phyloP scores from a whole-genome alignment of 352 stramenopile species.

The Phytophthora podocarpi region DNA sequence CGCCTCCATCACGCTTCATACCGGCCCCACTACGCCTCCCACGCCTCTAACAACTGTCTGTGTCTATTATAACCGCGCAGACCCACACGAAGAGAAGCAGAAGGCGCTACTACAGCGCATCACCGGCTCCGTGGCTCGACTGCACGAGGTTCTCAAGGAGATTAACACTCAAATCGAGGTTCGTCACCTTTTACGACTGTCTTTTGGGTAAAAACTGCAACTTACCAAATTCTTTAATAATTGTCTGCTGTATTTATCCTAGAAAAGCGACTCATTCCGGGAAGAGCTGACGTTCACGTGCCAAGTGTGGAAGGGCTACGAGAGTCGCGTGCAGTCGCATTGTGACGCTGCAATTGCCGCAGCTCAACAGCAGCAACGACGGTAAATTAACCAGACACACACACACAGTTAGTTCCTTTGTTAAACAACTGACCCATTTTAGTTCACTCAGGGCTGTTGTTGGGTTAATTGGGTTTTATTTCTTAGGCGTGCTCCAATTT shows the following conservation, averaged over 20 bases:
- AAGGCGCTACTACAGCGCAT: constrained; percentile 86
- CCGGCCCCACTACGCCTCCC: not conserved
- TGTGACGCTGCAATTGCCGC: constrained; percentile 43
- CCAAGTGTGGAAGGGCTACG: constrained; percentile 85
- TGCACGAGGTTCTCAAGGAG: constrained; percentile 86
- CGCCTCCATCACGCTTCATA: not conserved
- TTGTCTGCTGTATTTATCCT: not conserved
- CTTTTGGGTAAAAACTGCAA: not conserved
- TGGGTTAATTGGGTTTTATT: no score
- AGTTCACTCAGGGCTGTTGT: no score
- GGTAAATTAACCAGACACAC: not conserved
- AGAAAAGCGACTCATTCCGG: constrained; percentile 84
- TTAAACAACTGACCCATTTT: no score
- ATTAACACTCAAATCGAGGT: constrained; percentile 89
- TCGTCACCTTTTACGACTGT: not conserved
- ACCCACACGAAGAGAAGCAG: constrained; percentile 89
- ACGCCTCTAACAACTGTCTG: not conserved
- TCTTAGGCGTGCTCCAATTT: constrained; percentile 26
- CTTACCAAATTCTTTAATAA: not conserved
- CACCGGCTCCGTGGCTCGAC: constrained; percentile 68
- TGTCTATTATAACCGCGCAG: constrained; percentile 27
- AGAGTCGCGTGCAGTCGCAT: constrained; percentile 81
- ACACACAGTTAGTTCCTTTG: constrained; percentile 1
- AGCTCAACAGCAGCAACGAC: constrained; percentile 5
- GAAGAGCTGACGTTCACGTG: constrained; percentile 76